Base-by-base conservation (phyloP, 1,284 basidiomycete genomes). In the Pterula multifida region DNA sequence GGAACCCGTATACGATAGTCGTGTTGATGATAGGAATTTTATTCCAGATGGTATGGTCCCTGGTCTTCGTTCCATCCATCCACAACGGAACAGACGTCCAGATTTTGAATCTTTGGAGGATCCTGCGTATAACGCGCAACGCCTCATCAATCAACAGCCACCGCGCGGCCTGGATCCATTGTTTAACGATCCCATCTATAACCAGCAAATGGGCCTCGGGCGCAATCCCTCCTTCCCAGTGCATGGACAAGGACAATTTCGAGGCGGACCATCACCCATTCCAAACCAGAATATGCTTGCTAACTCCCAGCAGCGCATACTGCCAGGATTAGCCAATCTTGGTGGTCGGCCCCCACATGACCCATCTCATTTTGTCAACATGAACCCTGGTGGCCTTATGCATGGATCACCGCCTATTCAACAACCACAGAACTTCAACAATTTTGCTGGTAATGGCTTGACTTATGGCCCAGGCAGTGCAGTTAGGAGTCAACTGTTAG, bases 11-110 rank as follows among this genome's bases (percentile, higher is more conserved):
- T 85, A 85, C 56, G 85, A 85, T 50, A 82, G 78, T 57, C 78
- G 76, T 32, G 61, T 77, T 36, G 82, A 88, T 47, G 85, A 88
- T 56, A 73, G 85, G 51, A 78, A 73, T 56, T 90, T 90, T 57
- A 76, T 86, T 25, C 84, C 87, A 6, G 85, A 90, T 64, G 84
- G 83, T 26, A 78, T 90, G 73, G 86, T 90, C 9, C 87, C 86
- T 36, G 86, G 87, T 15, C 70, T 90, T 26, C 79, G 85, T 42
- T 75, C 81, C 35, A 72, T 70, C 19, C 76, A 75, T 45, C 75
- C 76, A 45, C 73, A 77, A 51, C 74, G 84, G 50, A 72, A 66
- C 57, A 70, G 82, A 71, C 69, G 52, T 67, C 65, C 9, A 64
- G 68, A 3, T 68, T 64, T 72, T 39, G 82, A 85, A 36, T 67